phyloP scores from a whole-genome alignment of 257 asterid genomes.

The Leptodermis oblonga region DNA sequence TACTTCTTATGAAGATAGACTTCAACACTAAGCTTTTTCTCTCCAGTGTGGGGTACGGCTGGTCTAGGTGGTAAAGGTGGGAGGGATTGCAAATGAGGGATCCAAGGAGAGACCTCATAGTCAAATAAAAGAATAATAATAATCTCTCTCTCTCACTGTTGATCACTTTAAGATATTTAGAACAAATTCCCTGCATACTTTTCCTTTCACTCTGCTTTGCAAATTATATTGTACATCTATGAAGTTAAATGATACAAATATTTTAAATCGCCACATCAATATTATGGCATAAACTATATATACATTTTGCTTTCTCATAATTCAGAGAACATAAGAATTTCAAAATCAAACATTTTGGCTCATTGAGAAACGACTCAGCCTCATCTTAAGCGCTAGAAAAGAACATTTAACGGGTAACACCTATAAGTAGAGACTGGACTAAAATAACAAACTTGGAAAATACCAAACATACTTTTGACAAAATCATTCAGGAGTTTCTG shows the following conservation, averaged over 20 bases:
- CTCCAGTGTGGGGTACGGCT: too few species aligned
- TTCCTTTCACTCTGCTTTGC: neutral
- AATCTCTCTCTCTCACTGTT: too few species aligned
- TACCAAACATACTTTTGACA: neutral
- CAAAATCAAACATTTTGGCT: too few species aligned
- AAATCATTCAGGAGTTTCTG: neutral
- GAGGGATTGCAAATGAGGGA: too few species aligned
- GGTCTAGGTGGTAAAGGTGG: too few species aligned
- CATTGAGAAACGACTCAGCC: neutral
- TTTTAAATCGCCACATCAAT: neutral
- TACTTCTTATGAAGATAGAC: too few species aligned
- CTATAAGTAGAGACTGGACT: neutral
- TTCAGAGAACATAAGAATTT: neutral
- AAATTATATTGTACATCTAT: neutral
- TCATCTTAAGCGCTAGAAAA: neutral
- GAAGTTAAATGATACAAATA: neutral
- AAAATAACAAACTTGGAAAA: neutral
- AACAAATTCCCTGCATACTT: neutral
- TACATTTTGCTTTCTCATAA: too few species aligned
- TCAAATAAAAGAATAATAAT: too few species aligned
- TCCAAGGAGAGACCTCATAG: too few species aligned
- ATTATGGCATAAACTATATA: neutral
- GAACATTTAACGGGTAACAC: neutral
- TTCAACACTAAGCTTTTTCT: too few species aligned
- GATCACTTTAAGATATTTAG: too few species aligned